These are phyloP conservation scores for Xylaria multiplex DNA, from an alignment of 2,329 filamentous ascomycete genomes.

Conservation along the genomic window DNA sequence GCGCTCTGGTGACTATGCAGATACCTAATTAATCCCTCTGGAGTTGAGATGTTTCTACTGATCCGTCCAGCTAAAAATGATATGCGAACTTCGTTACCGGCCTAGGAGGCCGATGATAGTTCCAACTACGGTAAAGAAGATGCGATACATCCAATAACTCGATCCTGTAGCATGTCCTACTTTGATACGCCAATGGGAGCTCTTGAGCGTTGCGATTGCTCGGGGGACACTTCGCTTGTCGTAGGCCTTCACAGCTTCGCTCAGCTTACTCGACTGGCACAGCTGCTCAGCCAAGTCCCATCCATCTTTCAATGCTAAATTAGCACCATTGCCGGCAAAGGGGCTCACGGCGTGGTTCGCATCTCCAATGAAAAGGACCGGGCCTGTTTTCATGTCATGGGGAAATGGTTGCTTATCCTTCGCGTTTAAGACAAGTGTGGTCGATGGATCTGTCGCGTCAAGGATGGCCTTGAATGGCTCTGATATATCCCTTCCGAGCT, in stretches of 20 bases:
- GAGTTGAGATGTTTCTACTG: neutral
- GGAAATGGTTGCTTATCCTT: conserved; percentile 57
- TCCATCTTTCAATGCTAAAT: conserved; percentile 58
- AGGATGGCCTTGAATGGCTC: conserved; percentile 56
- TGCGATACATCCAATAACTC: conserved; percentile 32
- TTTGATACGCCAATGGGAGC: conserved; percentile 33
- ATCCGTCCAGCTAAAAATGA: neutral
- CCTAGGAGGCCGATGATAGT: conserved; percentile 20
- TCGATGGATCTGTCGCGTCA: conserved; percentile 51
- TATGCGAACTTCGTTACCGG: neutral
- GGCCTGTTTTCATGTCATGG: conserved; percentile 46
- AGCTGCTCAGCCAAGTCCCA: conserved; percentile 58
- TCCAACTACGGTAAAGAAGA: conserved; percentile 25
- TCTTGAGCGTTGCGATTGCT: conserved; percentile 43
- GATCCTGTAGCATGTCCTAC: conserved; percentile 29
- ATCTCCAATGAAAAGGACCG: conserved; percentile 60
- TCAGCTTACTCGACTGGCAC: conserved; percentile 44
- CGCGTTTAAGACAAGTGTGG: conserved; percentile 54
- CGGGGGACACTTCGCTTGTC: conserved; percentile 52
- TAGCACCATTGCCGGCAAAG: conserved; percentile 61
- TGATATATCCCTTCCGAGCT: conserved; percentile 50
- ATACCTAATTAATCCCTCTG: neutral
- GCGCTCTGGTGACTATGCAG: neutral
- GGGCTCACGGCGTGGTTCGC: conserved; percentile 61
- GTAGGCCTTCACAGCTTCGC: conserved; percentile 48